Conservation (phyloP, 805 yeast species). For the Saccharomycopsis fermentans region DNA sequence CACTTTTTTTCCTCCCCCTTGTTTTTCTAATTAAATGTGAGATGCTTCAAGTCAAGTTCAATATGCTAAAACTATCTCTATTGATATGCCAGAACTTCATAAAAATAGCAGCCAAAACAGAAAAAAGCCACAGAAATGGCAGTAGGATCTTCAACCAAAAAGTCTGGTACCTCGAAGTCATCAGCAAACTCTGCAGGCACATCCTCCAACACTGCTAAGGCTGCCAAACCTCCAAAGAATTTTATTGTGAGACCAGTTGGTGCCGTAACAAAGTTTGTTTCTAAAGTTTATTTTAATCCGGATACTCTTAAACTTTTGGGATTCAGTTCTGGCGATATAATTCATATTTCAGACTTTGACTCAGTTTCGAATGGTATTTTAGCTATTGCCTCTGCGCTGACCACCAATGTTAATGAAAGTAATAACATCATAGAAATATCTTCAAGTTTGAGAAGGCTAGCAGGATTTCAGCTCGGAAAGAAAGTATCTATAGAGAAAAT, state of each 20-base stretch:
- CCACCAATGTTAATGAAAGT: conserved; percentile 24
- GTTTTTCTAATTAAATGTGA: no score
- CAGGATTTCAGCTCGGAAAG: conserved; percentile 40
- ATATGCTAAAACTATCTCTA: no score
- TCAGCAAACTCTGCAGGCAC: neutral
- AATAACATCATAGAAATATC: conserved; percentile 39
- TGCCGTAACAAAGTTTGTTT: conserved; percentile 24
- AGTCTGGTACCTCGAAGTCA: neutral
- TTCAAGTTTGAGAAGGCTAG: conserved; percentile 32
- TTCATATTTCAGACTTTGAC: conserved; percentile 36
- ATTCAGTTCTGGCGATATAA: conserved; percentile 35
- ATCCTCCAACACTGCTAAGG: conserved; percentile 20
- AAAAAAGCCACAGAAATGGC: neutral
- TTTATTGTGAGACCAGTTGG: conserved; percentile 32
- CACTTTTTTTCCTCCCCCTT: no score
- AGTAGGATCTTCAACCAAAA: neutral
- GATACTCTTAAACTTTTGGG: conserved; percentile 39
- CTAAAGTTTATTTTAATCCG: conserved; percentile 33
- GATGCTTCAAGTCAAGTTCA: no score
- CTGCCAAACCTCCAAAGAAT: conserved; percentile 31
- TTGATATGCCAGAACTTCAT: no score
- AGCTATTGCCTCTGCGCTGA: conserved; percentile 30
- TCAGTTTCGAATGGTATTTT: conserved; percentile 32
- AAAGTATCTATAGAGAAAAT: conserved; percentile 38
- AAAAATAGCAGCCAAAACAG: neutral